Evolutionary conservation across 371 early-diverging fungal genomes (phyloP).

Genomic region (Mortierella sp.): DNA sequence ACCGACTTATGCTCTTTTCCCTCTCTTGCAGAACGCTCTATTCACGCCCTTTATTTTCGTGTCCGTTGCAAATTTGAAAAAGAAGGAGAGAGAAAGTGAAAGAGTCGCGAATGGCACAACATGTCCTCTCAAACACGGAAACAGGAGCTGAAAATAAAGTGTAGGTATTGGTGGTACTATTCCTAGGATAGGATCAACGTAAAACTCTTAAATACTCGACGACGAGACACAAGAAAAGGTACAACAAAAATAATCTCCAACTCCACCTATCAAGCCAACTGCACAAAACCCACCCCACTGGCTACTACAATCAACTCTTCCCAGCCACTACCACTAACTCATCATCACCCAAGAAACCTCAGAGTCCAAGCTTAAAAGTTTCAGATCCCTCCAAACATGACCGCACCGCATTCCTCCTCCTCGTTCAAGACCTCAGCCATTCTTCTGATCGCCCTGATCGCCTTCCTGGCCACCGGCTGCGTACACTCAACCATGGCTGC

Average conservation of each 20-base stretch:
- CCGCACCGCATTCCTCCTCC: not conserved
- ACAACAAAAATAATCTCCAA: not conserved
- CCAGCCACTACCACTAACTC: not conserved
- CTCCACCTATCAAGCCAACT: not conserved
- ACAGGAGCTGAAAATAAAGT: too few relatives aligned
- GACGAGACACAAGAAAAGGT: not conserved
- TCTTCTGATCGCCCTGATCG: not conserved
- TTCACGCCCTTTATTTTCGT: slow-evolving; percentile 1
- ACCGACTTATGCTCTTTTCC: not conserved
- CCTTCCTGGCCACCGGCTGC: slow-evolving; percentile 1
- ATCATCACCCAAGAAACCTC: not conserved
- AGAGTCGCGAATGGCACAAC: not conserved
- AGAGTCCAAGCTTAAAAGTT: too few relatives aligned
- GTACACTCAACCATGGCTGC: slow-evolving; percentile 14
- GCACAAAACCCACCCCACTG: not conserved
- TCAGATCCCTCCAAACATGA: not conserved
- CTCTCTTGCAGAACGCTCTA: not conserved
- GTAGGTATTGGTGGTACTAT: not conserved
- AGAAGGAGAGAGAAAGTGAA: not conserved
- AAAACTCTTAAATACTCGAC: not conserved
- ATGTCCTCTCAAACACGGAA: not conserved
- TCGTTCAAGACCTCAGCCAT: not conserved
- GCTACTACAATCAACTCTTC: too few relatives aligned
- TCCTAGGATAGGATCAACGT: not conserved
- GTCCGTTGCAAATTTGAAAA: not conserved